These are phyloP conservation scores for Brachypodium distachyon DNA, from an alignment of 202 grass and related monocot species.

Conservation along the genomic window DNA sequence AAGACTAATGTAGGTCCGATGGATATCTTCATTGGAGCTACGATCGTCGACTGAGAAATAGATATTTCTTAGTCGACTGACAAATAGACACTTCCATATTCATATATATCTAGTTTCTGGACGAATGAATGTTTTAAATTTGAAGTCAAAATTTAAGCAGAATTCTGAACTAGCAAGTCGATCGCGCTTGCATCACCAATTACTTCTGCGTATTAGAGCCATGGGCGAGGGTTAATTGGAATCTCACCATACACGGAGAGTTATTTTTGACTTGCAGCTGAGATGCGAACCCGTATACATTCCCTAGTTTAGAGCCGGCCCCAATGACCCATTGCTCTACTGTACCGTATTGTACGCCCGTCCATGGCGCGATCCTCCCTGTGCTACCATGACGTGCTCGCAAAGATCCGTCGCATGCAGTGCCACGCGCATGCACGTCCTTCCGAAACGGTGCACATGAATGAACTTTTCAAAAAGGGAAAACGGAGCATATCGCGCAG, in stretches of 20 bases:
- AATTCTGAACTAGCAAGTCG: no score
- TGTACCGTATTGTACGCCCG: no score
- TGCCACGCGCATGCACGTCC: not conserved
- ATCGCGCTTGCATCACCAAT: no score
- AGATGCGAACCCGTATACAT: not conserved
- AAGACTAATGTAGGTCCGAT: no score
- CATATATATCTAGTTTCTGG: no score
- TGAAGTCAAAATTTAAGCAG: not conserved
- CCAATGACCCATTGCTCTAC: not conserved
- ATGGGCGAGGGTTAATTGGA: not conserved
- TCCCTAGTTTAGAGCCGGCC: not conserved
- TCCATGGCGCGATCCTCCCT: not conserved
- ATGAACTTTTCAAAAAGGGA: not conserved
- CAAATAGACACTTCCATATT: no score
- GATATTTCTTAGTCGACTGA: no score
- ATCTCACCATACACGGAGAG: not conserved
- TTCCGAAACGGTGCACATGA: not conserved
- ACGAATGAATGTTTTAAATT: no score
- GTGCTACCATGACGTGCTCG: slow-evolving; percentile 7
- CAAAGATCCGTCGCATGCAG: slow-evolving; percentile 10
- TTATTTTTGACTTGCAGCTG: not conserved
- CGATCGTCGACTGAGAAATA: no score
- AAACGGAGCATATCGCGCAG: no score
- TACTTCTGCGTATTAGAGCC: not conserved
- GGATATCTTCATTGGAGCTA: no score